phyloP scores from a whole-genome alignment of 768 basidiomycete genomes.

The Floccularia luteovirens region DNA sequence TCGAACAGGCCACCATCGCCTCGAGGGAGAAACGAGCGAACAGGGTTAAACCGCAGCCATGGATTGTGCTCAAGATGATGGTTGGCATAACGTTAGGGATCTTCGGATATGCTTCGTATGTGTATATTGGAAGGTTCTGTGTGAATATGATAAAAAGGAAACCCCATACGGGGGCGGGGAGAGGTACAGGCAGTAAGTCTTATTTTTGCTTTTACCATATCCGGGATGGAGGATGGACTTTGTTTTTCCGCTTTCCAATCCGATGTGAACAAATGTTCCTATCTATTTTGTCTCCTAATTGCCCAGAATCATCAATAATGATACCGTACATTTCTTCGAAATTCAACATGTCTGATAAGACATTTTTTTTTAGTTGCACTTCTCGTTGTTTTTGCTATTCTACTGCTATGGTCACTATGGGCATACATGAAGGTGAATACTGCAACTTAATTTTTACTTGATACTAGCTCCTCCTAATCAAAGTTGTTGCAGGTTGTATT shows the following conservation, averaged over 20 bases:
- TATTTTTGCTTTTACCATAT: not conserved
- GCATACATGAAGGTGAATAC: constrained; percentile 61
- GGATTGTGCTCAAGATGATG: constrained; percentile 66
- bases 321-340: not conserved
- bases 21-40: constrained; percentile 32
- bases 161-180: constrained; percentile 34
- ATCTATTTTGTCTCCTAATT: too few species aligned
- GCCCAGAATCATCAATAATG: too few species aligned
- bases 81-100: constrained; percentile 52
- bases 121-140: constrained; percentile 69
- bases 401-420: constrained; percentile 74
- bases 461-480: not conserved
- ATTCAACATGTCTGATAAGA: constrained; percentile 5
- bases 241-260: too few species aligned
- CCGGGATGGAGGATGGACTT: not conserved
- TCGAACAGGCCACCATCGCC: constrained; percentile 36
- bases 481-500: constrained; percentile 46
- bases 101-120: constrained; percentile 65
- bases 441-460: not conserved
- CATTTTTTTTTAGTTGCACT: constrained; percentile 46
- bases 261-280: too few species aligned
- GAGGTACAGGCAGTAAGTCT: constrained; percentile 61
- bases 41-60: constrained; percentile 54
- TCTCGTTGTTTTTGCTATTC: constrained; percentile 50
- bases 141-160: constrained; percentile 56